These are phyloP conservation scores for Pichia sp. DNA, from an alignment of 1,139 yeast genomes.

Conservation along the genomic window DNA sequence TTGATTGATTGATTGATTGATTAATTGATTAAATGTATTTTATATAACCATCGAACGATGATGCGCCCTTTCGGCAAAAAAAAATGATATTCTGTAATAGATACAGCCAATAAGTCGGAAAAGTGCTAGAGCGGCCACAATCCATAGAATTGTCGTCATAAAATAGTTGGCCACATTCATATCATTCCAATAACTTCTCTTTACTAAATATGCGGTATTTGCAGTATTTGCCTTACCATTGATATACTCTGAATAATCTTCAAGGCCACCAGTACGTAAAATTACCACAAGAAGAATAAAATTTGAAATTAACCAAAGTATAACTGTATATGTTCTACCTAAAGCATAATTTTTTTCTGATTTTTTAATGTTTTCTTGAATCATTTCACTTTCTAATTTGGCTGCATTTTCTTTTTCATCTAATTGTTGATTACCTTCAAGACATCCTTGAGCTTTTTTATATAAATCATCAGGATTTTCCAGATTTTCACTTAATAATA, in stretches of 20 bases:
- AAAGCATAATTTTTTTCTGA: slow-evolving; percentile 45
- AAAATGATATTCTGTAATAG: slow-evolving; percentile 31
- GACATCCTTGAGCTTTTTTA: slow-evolving; percentile 18
- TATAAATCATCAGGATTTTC: slow-evolving; percentile 28
- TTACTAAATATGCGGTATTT: slow-evolving; percentile 42
- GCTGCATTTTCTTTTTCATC: slow-evolving; percentile 16
- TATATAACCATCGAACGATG: slow-evolving; percentile 11
- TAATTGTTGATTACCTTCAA: slow-evolving; percentile 1
- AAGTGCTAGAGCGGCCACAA: slow-evolving; percentile 69
- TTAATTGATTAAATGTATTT: background rate
- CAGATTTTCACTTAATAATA: slow-evolving; percentile 27
- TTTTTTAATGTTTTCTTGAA: slow-evolving; percentile 34
- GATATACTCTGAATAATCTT: slow-evolving; percentile 30
- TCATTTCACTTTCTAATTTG: slow-evolving; percentile 18
- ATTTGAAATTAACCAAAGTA: slow-evolving; percentile 80
- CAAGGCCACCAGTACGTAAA: slow-evolving; percentile 36
- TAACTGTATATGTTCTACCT: slow-evolving; percentile 86
- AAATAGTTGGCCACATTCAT: slow-evolving; percentile 35
- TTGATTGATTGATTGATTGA: background rate
- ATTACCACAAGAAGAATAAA: slow-evolving; percentile 71
- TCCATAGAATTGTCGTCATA: slow-evolving; percentile 71
- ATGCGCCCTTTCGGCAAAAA: slow-evolving; percentile 18
- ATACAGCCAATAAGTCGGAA: slow-evolving; percentile 60
- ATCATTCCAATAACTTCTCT: slow-evolving; percentile 38
- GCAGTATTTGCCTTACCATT: slow-evolving; percentile 47